Evolutionary conservation across 2,329 filamentous ascomycete genomes (phyloP), one percentile per base, ranked within the genome.

Genomic region (Fusarium sterilihyphosum): DNA sequence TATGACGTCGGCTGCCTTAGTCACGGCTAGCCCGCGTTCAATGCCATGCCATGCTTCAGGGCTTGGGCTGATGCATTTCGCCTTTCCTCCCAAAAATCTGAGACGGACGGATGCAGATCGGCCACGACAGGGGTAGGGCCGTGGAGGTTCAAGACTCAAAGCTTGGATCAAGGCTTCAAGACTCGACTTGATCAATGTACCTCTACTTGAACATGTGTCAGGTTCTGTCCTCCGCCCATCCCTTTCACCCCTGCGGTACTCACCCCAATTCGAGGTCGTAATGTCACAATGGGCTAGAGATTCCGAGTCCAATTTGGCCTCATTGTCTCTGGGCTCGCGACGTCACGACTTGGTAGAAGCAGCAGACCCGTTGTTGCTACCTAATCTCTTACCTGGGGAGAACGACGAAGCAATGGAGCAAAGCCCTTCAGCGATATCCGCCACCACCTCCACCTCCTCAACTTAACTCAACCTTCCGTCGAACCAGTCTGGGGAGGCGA

Each of bases 71-170:
- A 75, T 78, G 77, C 75, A 78, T 76, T 77, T 79, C 68, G 73
- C 74, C 71, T 72, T 67, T 74, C 66, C 70, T 68, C 70, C 73
- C 70, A 76, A 70, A 76, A 81, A 82, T 82, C 80, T 82, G 79
- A 82, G 79, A 82, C 80, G 79, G 79, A 81, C 80, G 79, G 78
- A 77, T 80, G 80, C 78, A 82, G 80, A 82, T 82, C 80, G 78
- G 73, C 70, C 77, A 71, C 71, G 75, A 79, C 79, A 80, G 75
- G 78, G 78, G 77, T 37, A 46, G 8, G 35, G 22, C 67, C 61
- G n/a, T 50, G 29, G 29, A 66, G 56, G 60, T 43, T 70, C 66
- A 53, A 70, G 40, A 43, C 65, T 33, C 40, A 35, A 58, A 58
- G 31, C 49, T 52, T 33, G 18, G 50, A 24, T 54, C 24, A 54